Conservation (phyloP, 2,329 filamentous ascomycete genomes). For the Phialocephala subalpina region DNA sequence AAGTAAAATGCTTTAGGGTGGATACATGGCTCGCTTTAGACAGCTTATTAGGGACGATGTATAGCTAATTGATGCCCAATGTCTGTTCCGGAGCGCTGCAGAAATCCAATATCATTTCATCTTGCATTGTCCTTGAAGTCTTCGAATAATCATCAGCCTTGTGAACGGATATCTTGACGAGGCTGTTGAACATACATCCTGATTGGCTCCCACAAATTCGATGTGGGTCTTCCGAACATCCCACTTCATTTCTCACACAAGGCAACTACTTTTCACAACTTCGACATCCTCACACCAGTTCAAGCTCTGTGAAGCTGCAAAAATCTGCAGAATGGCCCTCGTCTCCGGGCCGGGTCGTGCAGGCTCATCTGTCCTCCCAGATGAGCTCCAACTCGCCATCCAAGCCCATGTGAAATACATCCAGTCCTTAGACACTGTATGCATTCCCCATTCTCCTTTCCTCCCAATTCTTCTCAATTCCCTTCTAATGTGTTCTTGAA, state of each 20-base stretch:
- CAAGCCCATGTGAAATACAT: conserved; percentile 86
- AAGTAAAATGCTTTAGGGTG: background rate
- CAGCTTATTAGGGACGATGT: background rate
- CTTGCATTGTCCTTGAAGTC: background rate
- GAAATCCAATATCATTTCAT: background rate
- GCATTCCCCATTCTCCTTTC: conserved; percentile 44
- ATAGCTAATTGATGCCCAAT: background rate
- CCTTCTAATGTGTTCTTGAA: conserved; percentile 10
- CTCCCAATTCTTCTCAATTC: background rate
- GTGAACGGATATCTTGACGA: background rate
- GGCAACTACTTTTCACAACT: conserved; percentile 4
- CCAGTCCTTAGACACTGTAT: conserved; percentile 85
- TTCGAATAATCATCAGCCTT: background rate
- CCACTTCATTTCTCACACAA: conserved; percentile 8
- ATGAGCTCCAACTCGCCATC: conserved; percentile 44
- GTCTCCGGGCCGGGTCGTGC: conserved; percentile 44
- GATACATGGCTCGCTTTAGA: background rate
- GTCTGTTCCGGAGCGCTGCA: background rate
- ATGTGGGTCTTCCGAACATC: background rate
- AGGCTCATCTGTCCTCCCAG: conserved; percentile 36
- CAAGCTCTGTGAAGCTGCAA: background rate
- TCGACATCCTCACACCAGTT: background rate
- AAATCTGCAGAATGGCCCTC: conserved; percentile 40
- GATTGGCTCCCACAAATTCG: conserved; percentile 1
- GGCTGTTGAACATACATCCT: conserved; percentile 7